phyloP scores from a whole-genome alignment of 192 early-diverging fungal genomes.

The Borealophlyctis nickersoniae region DNA sequence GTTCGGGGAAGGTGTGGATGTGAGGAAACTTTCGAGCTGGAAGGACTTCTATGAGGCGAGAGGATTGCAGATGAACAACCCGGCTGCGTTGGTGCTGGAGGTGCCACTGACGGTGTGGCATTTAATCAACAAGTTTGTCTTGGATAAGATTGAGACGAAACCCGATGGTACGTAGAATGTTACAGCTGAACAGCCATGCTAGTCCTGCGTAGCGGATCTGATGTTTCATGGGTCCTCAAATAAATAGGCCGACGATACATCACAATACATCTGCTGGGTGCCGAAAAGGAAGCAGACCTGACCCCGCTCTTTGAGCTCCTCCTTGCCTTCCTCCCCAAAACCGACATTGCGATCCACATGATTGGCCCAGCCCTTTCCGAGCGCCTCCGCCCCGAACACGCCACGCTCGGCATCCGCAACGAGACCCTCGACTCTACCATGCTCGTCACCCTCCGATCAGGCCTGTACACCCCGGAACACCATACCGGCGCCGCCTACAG shows the following conservation, averaged over 20 bases:
- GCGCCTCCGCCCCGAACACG: conserved; percentile 36
- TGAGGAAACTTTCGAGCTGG: conserved; percentile 40
- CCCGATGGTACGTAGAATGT: conserved; percentile 10
- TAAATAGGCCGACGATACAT: conserved; percentile 41
- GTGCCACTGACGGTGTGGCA: conserved; percentile 50
- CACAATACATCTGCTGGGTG: conserved; percentile 46
- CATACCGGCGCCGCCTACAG: conserved; percentile 30
- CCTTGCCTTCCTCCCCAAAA: conserved; percentile 48
- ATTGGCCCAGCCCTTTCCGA: conserved; percentile 40
- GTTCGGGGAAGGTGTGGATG: conserved; percentile 28
- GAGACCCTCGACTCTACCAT: conserved; percentile 33
- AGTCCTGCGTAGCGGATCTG: not conserved
- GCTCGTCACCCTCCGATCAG: conserved; percentile 32
- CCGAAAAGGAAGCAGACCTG: conserved; percentile 49
- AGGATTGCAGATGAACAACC: conserved; percentile 33
- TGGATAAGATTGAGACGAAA: conserved; percentile 22
- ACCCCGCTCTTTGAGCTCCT: not conserved
- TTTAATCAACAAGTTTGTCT: conserved; percentile 45
- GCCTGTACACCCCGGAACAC: conserved; percentile 11
- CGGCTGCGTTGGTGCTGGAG: conserved; percentile 50
- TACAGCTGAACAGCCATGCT: too few relatives aligned
- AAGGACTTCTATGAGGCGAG: conserved; percentile 38
- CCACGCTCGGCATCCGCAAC: conserved; percentile 29
- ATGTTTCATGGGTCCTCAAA: not conserved
- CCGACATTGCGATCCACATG: conserved; percentile 52